Conservation (phyloP, 2,329 filamentous ascomycete species). For the Aaosphaeria arxii region DNA sequence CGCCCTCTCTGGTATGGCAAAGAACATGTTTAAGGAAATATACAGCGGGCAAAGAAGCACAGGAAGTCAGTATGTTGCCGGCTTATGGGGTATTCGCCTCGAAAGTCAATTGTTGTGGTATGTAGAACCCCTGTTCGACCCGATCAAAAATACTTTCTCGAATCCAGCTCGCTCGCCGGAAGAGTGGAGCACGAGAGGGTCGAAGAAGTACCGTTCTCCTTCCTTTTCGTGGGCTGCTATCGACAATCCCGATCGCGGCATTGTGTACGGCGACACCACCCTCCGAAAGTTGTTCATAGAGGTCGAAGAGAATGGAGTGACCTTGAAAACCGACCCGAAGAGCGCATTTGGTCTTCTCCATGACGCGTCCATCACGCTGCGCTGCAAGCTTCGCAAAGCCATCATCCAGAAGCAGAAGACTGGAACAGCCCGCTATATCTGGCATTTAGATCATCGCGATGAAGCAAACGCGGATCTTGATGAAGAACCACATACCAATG, state of each 20-base stretch:
- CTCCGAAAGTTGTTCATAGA: constrained; percentile 5
- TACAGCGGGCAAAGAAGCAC: too few species aligned
- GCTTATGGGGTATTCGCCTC: too few species aligned
- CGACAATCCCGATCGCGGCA: constrained; percentile 7
- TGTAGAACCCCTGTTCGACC: too few species aligned
- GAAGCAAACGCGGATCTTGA: not conserved
- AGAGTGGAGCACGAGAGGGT: too few species aligned
- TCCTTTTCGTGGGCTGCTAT: constrained; percentile 20
- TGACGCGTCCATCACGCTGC: constrained; percentile 1
- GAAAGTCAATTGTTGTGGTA: too few species aligned
- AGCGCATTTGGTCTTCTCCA: constrained; percentile 10
- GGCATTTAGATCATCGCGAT: constrained; percentile 1
- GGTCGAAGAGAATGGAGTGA: constrained; percentile 5
- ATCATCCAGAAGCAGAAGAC: not conserved
- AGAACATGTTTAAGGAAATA: too few species aligned
- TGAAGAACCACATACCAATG: constrained; percentile 5
- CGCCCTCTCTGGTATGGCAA: too few species aligned
- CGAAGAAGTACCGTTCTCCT: constrained; percentile 5
- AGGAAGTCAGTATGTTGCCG: too few species aligned
- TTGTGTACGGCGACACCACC: constrained; percentile 12
- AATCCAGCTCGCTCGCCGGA: too few species aligned
- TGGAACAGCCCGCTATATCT: constrained; percentile 1
- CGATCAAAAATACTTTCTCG: too few species aligned
- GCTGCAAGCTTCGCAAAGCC: constrained; percentile 1
- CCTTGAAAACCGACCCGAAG: not conserved